Conservation (phyloP, 768 basidiomycete species). For the Guyanaporus albipodus region DNA sequence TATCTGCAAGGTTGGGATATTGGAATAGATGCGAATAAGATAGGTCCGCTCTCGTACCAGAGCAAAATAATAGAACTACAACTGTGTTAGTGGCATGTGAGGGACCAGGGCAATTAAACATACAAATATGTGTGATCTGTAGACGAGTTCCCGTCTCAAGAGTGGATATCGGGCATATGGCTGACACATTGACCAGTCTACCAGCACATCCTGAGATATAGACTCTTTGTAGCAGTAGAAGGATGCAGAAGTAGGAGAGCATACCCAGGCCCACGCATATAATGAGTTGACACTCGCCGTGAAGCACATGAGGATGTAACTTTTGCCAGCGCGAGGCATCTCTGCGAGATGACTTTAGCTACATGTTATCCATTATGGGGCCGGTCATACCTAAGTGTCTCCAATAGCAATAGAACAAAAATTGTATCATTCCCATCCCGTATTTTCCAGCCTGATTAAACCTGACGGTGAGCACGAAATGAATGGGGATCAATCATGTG, state of each 20-base stretch:
- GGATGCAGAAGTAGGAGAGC: conserved; percentile 17
- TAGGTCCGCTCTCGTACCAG: conserved; percentile 45
- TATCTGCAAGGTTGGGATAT: conserved; percentile 40
- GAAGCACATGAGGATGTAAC: conserved; percentile 69
- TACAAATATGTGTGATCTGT: conserved; percentile 59
- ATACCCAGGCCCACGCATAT: conserved; percentile 79
- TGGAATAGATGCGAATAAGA: neutral
- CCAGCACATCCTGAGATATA: conserved; percentile 64
- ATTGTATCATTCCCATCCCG: conserved; percentile 56
- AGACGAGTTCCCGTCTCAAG: conserved; percentile 73
- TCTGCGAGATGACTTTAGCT: conserved; percentile 3
- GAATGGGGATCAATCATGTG: neutral
- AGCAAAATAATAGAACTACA: conserved; percentile 72
- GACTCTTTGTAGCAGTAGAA: neutral
- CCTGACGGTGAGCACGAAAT: neutral
- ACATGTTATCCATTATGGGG: neutral
- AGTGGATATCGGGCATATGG: conserved; percentile 51
- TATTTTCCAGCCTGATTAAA: conserved; percentile 79
- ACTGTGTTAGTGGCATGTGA: neutral
- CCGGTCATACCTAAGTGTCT: conserved; percentile 49
- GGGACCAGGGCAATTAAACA: conserved; percentile 12
- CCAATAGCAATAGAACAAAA: conserved; percentile 76
- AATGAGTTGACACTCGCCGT: conserved; percentile 56
- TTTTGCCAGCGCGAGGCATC: conserved; percentile 39
- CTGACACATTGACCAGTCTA: conserved; percentile 89